Evolutionary conservation across 176 grass and related monocot species (phyloP).

Genomic region (Cymbopogon citratus): DNA sequence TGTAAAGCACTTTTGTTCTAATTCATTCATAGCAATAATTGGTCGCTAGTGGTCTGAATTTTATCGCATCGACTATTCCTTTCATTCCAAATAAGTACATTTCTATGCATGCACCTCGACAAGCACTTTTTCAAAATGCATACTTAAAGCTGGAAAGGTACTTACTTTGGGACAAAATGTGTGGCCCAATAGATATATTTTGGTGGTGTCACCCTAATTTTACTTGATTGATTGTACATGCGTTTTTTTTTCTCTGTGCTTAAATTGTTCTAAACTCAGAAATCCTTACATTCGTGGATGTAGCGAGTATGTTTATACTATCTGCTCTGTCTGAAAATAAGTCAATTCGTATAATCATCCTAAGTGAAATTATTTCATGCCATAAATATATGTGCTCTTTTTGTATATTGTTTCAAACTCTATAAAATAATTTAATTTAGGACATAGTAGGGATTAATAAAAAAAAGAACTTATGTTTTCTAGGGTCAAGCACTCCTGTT

Average conservation of each 20-base stretch:
- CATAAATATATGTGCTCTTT: not conserved
- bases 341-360: not conserved
- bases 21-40: too few relatives aligned
- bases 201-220: not conserved
- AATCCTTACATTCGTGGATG: too few relatives aligned
- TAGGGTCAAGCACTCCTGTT: not conserved
- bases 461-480: not conserved
- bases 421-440: not conserved
- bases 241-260: not conserved
- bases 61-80: too few relatives aligned
- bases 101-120: too few relatives aligned
- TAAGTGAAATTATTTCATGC: not conserved
- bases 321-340: not conserved
- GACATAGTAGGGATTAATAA: too few relatives aligned
- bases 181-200: not conserved
- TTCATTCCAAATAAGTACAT: too few relatives aligned
- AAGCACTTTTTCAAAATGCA: too few relatives aligned
- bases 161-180: too few relatives aligned
- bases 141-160: too few relatives aligned
- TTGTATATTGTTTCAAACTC: not conserved
- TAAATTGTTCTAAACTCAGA: not conserved
- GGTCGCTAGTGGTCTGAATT: too few relatives aligned
- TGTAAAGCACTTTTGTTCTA: too few relatives aligned
- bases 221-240: not conserved
- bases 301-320: not conserved